Evolutionary conservation across 768 basidiomycete genomes (phyloP).

Genomic region (Termitomyces sp.): DNA sequence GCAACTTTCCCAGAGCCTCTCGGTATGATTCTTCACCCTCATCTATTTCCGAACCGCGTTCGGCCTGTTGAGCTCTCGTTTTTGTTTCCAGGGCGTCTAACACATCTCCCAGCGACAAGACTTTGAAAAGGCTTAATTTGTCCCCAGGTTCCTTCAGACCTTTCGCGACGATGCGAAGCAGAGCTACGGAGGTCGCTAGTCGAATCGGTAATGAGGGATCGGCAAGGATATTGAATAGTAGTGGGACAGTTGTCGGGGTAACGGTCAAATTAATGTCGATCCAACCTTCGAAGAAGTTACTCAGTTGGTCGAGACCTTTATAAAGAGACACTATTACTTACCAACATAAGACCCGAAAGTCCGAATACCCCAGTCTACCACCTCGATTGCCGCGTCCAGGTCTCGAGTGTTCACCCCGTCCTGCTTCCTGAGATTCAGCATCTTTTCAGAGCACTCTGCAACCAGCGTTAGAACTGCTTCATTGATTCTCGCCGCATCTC

Average conservation of each 20-base stretch:
- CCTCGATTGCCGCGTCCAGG: slow-evolving; percentile 58
- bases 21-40: slow-evolving; percentile 88
- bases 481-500: slow-evolving; percentile 83
- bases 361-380: slow-evolving; percentile 88
- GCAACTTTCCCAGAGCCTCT: slow-evolving; percentile 78
- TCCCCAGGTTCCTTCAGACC: slow-evolving; percentile 89
- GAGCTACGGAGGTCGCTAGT: slow-evolving; percentile 72
- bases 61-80: slow-evolving; percentile 60
- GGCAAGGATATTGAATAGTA: slow-evolving; percentile 79
- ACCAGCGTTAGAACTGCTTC: slow-evolving; percentile 83
- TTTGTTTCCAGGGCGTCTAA: slow-evolving; percentile 76
- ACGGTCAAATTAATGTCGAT: slow-evolving; percentile 96
- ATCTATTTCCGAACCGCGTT: slow-evolving; percentile 66
- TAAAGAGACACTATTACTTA: slow-evolving; percentile 36
- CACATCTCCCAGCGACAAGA: slow-evolving; percentile 80
- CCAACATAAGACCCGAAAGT: slow-evolving; percentile 94
- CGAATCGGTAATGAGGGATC: slow-evolving; percentile 76
- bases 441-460: slow-evolving; percentile 58
- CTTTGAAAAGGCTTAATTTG: slow-evolving; percentile 85
- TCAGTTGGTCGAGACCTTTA: not conserved
- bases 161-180: slow-evolving; percentile 83
- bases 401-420: slow-evolving; percentile 42
- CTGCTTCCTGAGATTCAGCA: slow-evolving; percentile 45
- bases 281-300: slow-evolving; percentile 60
- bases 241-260: slow-evolving; percentile 79